Evolutionary conservation across 2,329 filamentous ascomycete species (phyloP), one percentile per base, ranked within the genome.

Genomic region (Niveomyces coronatus): DNA sequence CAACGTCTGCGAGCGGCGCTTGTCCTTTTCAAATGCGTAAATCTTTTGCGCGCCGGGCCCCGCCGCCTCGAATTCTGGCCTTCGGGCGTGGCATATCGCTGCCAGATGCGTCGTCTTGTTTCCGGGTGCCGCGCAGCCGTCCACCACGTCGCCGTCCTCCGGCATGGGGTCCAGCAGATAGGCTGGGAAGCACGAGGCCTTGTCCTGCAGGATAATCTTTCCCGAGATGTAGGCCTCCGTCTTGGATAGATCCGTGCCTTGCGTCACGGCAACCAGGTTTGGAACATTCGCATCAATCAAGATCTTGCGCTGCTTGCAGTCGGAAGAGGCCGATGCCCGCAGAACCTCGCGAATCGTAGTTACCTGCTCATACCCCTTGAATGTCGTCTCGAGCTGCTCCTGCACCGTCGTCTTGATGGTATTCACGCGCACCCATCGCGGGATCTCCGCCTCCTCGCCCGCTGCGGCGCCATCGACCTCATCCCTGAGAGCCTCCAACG

Each of bases 21-120:
- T 61, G 53, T 93, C 82, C 50, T 84, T 83, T 55, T 94, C 86
- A 50, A 86, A 91, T 0, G 86, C 86, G 47, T 79, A 78, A 17
- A 98, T 79, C 1, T 47, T 55, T 32, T 61, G 58, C 20, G 48
- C 44, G 14, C 42, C 46, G 6, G 9, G 5, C 3, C 26, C 37
- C 5, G 22, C 18, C 20, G 49, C 56, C 15, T 53, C 55, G 43
- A 54, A 56, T 28, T 60, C 63, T 1, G 58, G 57, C 3, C 54
- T 54, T 37, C 61, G 62, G 34, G 58, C 62, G 37, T 56, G 65
- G 34, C 91, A 53, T 4, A 95, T 75, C 2, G 86, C 82, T 1
- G 88, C 87, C 32, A 94, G 63, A 57, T 96, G 91, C 7, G 89
- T 96, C 1, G 91, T 96, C 62, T 98, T 98, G 59, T 98, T 98